Evolutionary conservation across 345 rosid genomes (phyloP).

Genomic region (Pistacia atlantica): DNA sequence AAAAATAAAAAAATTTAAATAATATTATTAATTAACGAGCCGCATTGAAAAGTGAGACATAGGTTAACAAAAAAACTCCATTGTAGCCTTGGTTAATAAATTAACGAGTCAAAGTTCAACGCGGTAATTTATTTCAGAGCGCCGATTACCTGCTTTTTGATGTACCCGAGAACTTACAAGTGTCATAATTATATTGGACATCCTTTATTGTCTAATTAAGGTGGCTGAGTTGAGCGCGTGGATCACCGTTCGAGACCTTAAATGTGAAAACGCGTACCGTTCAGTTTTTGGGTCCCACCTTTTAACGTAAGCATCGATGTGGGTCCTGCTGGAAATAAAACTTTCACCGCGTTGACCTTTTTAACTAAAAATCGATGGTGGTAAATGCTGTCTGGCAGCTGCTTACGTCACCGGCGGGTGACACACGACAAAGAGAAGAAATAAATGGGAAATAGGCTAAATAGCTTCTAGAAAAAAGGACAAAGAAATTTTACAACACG

Average conservation of each 20-base stretch:
- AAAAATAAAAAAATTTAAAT: too few species aligned
- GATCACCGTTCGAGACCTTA: conserved; percentile 31
- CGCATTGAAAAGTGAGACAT: too few species aligned
- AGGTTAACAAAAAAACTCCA: too few species aligned
- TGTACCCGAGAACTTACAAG: not conserved
- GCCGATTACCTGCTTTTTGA: not conserved
- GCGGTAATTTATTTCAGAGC: conserved; percentile 12
- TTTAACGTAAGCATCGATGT: not conserved
- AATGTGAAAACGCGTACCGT: conserved; percentile 25
- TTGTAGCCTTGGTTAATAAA: not conserved
- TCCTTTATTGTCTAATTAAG: not conserved
- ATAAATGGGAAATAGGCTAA: not conserved
- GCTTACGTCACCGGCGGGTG: conserved; percentile 28
- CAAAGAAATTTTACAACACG: conserved; percentile 21
- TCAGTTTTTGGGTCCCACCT: conserved; percentile 15
- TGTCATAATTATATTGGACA: not conserved
- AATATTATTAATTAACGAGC: too few species aligned
- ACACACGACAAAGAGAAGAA: not conserved
- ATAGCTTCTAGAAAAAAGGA: conserved; percentile 13
- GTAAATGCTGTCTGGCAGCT: conserved; percentile 14
- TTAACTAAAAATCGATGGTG: conserved; percentile 10
- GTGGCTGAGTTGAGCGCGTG: conserved; percentile 17
- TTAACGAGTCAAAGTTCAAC: not conserved
- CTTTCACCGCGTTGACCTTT: conserved; percentile 18
- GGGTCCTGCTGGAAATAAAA: not conserved